Evolutionary conservation across 2,329 filamentous ascomycete genomes (phyloP), one percentile per base, ranked within the genome.

Genomic region (Verticillium nubilum): DNA sequence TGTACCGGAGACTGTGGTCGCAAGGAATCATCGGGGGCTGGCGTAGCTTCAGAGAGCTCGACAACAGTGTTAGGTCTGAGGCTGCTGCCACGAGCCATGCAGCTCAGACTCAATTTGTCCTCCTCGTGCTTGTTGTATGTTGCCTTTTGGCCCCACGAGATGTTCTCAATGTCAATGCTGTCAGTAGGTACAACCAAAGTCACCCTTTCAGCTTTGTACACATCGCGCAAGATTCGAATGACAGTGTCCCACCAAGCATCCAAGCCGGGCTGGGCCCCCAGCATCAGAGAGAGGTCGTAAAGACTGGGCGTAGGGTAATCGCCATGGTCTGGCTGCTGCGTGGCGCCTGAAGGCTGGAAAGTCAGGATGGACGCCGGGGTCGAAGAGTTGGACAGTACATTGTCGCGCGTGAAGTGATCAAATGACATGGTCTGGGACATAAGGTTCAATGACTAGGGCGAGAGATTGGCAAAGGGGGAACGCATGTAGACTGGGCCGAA

Each of bases 101-200:
- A 88, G 7, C 77, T 82, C 59, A 89, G 70, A 61, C 86, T 89
- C 13, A 87, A 69, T 23, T 83, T 79, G 65, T 88, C 86, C 64
- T 84, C 81, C 57, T 86, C 81, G 60, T 85, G 80, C 35, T 84
- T 79, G 67, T 91, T 92, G 73, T 90, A 98, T 0, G 91, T 92
- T 3, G 93, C 92, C 72, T 96, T 97, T 72, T 98, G 95, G 2
- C 92, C 94, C 95, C 95, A 99, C 0, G 95, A 94, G 17, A 97
- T 92, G 71, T 98, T 99, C 71, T 97, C 92, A 52, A 97, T 86
- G 70, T 99, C 95, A 23, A 93, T 96, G 1, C 90, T 82, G 75
- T 98, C 95, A 54, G 93, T 91, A 12, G 95, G 95, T 29, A 97
- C 82, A 2, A 93, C 90, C 52, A 99, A 79, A 6, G 92, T 93